Conservation (phyloP, 192 early-diverging fungal genomes). For the Dispira parvispora region DNA sequence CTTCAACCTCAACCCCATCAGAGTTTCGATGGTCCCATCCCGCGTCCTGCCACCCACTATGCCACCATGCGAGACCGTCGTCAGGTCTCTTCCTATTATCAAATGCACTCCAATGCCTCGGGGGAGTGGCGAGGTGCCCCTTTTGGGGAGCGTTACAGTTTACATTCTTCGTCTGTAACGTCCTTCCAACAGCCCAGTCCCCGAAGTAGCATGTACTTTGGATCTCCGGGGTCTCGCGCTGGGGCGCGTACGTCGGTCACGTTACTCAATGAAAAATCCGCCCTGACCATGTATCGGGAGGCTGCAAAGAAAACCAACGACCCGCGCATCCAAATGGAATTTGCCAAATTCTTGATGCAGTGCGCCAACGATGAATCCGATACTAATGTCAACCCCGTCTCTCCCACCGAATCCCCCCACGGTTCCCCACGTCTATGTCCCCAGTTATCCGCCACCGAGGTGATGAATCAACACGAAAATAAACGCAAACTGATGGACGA, state of each 20-base stretch:
- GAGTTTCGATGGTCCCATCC: conserved; percentile 4
- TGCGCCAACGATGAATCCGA: conserved; percentile 34
- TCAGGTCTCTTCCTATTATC: conserved; percentile 3
- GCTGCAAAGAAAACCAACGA: conserved; percentile 63
- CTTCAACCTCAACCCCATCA: neutral
- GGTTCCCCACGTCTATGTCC: conserved; percentile 1
- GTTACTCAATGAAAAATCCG: conserved; percentile 24
- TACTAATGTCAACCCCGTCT: conserved; percentile 8
- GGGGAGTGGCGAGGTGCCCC: neutral
- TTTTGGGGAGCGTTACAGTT: neutral
- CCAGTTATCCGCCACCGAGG: conserved; percentile 6
- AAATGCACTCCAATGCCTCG: conserved; percentile 7
- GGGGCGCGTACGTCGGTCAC: conserved; percentile 25
- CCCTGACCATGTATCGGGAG: conserved; percentile 51
- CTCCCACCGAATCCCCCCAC: conserved; percentile 3
- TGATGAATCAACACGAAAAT: conserved; percentile 15
- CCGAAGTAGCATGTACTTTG: neutral
- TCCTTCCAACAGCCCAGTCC: neutral
- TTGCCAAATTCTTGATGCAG: conserved; percentile 58
- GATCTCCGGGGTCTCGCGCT: neutral
- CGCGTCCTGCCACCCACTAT: neutral
- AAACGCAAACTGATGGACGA: conserved; percentile 32
- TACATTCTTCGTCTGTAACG: neutral
- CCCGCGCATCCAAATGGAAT: conserved; percentile 50
- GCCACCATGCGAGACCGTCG: conserved; percentile 3